Percentiles rank a stretch among this genome's conserved stretches.
phyloP scores from a whole-genome alignment of 2,329 filamentous ascomycete genomes.

The Pseudocercospora eumusae region DNA sequence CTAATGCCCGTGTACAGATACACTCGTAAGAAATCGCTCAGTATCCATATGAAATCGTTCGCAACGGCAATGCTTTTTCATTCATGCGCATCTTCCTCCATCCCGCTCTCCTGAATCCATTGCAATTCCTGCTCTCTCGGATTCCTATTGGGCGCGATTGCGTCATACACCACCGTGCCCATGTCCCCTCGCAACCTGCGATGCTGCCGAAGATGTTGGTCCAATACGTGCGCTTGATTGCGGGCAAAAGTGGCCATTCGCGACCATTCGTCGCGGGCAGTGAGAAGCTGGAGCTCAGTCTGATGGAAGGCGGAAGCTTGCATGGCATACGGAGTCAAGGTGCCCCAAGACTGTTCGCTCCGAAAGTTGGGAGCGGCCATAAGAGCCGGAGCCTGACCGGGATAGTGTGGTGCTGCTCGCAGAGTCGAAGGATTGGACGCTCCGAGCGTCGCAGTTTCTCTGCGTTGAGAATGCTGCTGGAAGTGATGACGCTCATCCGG shows the following conservation, averaged over 20 bases:
- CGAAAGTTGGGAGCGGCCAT: not conserved
- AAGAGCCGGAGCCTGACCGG: not conserved
- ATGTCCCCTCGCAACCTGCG: not conserved
- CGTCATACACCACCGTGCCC: not conserved
- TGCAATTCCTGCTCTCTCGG: not conserved
- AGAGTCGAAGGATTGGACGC: not conserved
- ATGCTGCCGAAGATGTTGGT: not conserved
- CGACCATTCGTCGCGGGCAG: not conserved
- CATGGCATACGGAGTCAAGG: not conserved
- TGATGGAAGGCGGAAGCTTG: not conserved
- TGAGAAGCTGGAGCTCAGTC: not conserved
- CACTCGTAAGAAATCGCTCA: not conserved
- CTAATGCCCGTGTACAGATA: not conserved
- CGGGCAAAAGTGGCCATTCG: not conserved
- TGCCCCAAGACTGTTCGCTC: constrained; percentile 2
- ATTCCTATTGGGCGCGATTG: not conserved
- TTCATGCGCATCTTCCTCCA: not conserved
- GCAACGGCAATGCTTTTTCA: not conserved
- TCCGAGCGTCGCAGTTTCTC: not conserved
- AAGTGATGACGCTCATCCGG: constrained; percentile 8
- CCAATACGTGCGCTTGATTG: not conserved
- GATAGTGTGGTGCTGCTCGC: not conserved
- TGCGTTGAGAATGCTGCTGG: not conserved
- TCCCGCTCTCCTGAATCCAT: not conserved
- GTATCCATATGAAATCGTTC: not conserved